Evolutionary conservation across 129 eudicot species (phyloP).

Genomic region (Pittosporum tobira): DNA sequence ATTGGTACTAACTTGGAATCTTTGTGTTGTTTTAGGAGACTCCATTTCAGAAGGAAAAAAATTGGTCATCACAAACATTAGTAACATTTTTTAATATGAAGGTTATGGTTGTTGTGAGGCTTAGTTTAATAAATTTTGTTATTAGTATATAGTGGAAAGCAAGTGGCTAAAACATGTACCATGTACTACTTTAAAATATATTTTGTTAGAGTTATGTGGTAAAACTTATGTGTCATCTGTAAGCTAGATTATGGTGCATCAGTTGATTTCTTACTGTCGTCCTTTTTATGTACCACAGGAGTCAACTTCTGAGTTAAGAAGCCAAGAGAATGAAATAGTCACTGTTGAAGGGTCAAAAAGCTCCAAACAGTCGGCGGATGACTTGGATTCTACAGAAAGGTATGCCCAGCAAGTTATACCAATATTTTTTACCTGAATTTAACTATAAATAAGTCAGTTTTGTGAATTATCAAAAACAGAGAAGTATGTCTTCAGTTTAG

Average conservation of each 20-base stretch:
- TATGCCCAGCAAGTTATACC: slow-evolving; percentile 21
- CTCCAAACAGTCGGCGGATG: slow-evolving; percentile 32
- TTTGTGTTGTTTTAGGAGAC: too few relatives aligned
- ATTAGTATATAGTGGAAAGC: neutral
- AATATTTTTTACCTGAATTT: neutral
- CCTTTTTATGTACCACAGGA: slow-evolving; percentile 32
- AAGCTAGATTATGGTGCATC: neutral
- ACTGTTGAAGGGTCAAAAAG: slow-evolving; percentile 33
- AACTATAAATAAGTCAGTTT: neutral
- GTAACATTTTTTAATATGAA: neutral
- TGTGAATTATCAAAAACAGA: neutral
- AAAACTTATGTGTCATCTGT: neutral
- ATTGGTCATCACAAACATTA: neutral
- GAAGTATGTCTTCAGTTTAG: neutral
- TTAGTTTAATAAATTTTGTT: neutral
- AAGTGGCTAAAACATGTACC: neutral
- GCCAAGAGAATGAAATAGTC: slow-evolving; percentile 46
- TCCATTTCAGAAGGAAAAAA: too few relatives aligned
- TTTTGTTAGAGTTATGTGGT: too few relatives aligned
- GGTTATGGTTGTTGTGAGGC: neutral
- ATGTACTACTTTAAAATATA: too few relatives aligned
- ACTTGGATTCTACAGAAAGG: slow-evolving; percentile 43
- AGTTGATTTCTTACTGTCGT: neutral
- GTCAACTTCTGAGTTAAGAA: slow-evolving; percentile 38
- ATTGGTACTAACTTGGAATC: too few relatives aligned